These are phyloP conservation scores for Podospora bellae-mahoneyi DNA, from an alignment of 495 filamentous ascomycete species.

Conservation along the genomic window DNA sequence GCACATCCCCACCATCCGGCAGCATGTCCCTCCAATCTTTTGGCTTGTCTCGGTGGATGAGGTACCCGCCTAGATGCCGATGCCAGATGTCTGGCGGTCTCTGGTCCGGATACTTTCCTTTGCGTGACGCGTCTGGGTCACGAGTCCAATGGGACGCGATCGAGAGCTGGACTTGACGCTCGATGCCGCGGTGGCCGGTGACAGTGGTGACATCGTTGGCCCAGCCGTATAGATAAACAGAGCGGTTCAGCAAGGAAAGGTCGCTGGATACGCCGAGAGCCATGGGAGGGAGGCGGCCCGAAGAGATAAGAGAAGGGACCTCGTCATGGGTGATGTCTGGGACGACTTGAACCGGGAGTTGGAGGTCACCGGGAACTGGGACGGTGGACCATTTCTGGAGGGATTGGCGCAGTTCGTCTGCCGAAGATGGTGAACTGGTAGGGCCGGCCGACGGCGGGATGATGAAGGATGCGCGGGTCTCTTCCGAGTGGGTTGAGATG, in stretches of 20 bases:
- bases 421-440: neutral
- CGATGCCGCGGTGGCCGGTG: constrained; percentile 33
- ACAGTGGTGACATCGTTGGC: constrained; percentile 27
- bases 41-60: constrained; percentile 36
- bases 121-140: neutral
- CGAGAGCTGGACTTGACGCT: constrained; percentile 30
- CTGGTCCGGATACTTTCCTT: constrained; percentile 11
- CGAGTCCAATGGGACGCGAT: constrained; percentile 29
- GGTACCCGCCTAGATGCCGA: constrained; percentile 30
- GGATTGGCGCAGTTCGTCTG: constrained; percentile 13
- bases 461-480: constrained; percentile 32
- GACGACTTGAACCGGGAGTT: constrained; percentile 30
- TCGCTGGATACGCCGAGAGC: constrained; percentile 26
- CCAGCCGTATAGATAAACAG: constrained; percentile 35
- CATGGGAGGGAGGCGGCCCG: constrained; percentile 28
- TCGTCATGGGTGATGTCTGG: constrained; percentile 25
- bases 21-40: constrained; percentile 30
- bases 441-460: constrained; percentile 19
- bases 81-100: constrained; percentile 33
- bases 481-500: constrained; percentile 40
- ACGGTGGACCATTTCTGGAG: constrained; percentile 30
- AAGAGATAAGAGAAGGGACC: constrained; percentile 19
- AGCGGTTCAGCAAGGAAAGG: constrained; percentile 31
- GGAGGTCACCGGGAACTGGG: constrained; percentile 27
- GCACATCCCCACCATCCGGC: constrained; percentile 17